These are phyloP conservation scores for Boletus sp. DNA, from an alignment of 768 basidiomycete species.

Conservation along the genomic window DNA sequence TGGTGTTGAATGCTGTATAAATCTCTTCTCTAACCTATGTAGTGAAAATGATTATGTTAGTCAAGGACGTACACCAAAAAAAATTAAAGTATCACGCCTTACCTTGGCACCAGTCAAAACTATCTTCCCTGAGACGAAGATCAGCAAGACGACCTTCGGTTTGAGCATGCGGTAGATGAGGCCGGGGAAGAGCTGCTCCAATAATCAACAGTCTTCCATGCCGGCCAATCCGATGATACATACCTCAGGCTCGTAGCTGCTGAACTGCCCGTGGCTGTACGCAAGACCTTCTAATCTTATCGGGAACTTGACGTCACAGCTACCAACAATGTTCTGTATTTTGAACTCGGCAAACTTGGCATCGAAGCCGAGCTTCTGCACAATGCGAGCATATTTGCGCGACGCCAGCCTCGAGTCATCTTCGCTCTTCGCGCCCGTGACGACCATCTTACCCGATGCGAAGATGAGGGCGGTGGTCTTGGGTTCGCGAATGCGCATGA, in stretches of 20 bases:
- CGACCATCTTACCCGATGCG: slow-evolving; percentile 99
- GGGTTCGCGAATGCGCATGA: slow-evolving; percentile 99
- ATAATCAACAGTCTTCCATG: neutral
- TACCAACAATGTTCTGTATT: slow-evolving; percentile 98
- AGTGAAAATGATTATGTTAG: slow-evolving; percentile 42
- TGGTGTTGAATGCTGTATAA: slow-evolving; percentile 98
- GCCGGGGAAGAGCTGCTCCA: slow-evolving; percentile 87
- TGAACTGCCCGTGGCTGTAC: slow-evolving; percentile 97
- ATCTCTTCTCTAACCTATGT: slow-evolving; percentile 95
- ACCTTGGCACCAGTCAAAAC: slow-evolving; percentile 99
- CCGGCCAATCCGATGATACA: slow-evolving; percentile 25
- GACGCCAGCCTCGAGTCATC: slow-evolving; percentile 96
- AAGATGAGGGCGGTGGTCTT: slow-evolving; percentile 99
- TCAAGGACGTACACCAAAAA: slow-evolving; percentile 24
- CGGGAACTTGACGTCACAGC: slow-evolving; percentile 98
- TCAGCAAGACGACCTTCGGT: slow-evolving; percentile 96
- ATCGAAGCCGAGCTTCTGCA: slow-evolving; percentile 99
- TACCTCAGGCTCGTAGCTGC: slow-evolving; percentile 97
- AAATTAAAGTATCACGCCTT: slow-evolving; percentile 30
- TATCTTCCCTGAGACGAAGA: slow-evolving; percentile 99
- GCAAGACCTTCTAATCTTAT: slow-evolving; percentile 97
- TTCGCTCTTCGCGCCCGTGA: slow-evolving; percentile 98
- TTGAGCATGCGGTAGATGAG: slow-evolving; percentile 99
- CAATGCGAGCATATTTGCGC: slow-evolving; percentile 98
- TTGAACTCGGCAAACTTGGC: slow-evolving; percentile 99